These are phyloP conservation scores for Drechslerella coelobrocha DNA, from an alignment of 2,329 filamentous ascomycete genomes.

Conservation along the genomic window DNA sequence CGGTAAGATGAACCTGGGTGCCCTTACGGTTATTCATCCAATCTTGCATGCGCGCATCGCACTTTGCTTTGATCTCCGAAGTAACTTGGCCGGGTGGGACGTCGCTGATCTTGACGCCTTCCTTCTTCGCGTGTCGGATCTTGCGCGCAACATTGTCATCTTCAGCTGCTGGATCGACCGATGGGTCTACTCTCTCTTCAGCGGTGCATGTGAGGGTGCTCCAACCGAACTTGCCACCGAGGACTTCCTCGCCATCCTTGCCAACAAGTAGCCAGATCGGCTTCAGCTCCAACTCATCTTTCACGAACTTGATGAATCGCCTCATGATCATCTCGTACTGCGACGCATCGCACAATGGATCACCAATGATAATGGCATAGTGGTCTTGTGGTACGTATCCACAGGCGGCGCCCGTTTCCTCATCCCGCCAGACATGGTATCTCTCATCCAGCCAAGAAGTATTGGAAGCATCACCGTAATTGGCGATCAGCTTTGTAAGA, in stretches of 20 bases:
- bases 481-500: conserved; percentile 86
- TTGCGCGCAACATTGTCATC: conserved; percentile 75
- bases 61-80: conserved; percentile 71
- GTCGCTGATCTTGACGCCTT: conserved; percentile 81
- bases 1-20: conserved; percentile 85
- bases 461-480: conserved; percentile 92
- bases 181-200: conserved; percentile 83
- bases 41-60: conserved; percentile 75
- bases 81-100: conserved; percentile 65
- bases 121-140: conserved; percentile 78
- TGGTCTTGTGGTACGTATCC: conserved; percentile 79
- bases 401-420: conserved; percentile 78
- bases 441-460: conserved; percentile 92
- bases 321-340: conserved; percentile 61
- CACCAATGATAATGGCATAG: conserved; percentile 82
- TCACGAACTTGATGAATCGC: conserved; percentile 74
- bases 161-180: conserved; percentile 70
- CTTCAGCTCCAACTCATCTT: conserved; percentile 73
- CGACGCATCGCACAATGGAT: conserved; percentile 80
- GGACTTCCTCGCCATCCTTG: conserved; percentile 75
- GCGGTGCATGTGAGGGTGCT: conserved; percentile 85
- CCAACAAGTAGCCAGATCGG: conserved; percentile 92
- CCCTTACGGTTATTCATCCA: conserved; percentile 84
- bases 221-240: conserved; percentile 83
- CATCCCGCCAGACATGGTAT: conserved; percentile 85